Evolutionary conservation across 2,329 filamentous ascomycete genomes (phyloP).

Genomic region (Anthostomella pinea): DNA sequence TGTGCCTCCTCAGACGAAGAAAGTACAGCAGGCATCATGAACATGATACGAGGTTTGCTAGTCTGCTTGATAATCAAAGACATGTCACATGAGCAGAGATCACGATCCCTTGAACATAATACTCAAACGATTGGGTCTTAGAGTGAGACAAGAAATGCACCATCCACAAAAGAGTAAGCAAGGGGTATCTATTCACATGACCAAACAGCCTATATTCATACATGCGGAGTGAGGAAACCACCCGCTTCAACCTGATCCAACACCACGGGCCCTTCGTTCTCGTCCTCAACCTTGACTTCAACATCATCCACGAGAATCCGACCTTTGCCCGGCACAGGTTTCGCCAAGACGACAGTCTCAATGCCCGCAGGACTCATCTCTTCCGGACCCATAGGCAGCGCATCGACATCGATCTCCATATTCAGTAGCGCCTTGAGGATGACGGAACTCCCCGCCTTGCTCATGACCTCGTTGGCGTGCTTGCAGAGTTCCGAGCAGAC

Average conservation of each 20-base stretch:
- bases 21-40: too few species aligned
- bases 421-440: constrained; percentile 75
- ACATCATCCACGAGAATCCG: constrained; percentile 20
- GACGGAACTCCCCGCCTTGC: constrained; percentile 81
- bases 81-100: too few species aligned
- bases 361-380: constrained; percentile 66
- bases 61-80: too few species aligned
- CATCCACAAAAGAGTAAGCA: too few species aligned
- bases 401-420: constrained; percentile 75
- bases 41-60: too few species aligned
- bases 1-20: too few species aligned
- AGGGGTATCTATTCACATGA: too few species aligned
- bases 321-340: constrained; percentile 54
- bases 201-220: too few species aligned
- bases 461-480: constrained; percentile 88
- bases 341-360: constrained; percentile 77
- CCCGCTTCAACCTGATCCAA: neutral
- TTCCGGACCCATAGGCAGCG: constrained; percentile 82
- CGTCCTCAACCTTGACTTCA: constrained; percentile 25
- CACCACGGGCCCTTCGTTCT: constrained; percentile 7
- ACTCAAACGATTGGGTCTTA: too few species aligned
- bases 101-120: too few species aligned
- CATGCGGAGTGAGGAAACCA: too few species aligned
- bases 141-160: too few species aligned
- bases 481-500: constrained; percentile 82